Evolutionary conservation across 805 yeast species (phyloP).

Genomic region (Sugiyamaella boreocaroliniensis): DNA sequence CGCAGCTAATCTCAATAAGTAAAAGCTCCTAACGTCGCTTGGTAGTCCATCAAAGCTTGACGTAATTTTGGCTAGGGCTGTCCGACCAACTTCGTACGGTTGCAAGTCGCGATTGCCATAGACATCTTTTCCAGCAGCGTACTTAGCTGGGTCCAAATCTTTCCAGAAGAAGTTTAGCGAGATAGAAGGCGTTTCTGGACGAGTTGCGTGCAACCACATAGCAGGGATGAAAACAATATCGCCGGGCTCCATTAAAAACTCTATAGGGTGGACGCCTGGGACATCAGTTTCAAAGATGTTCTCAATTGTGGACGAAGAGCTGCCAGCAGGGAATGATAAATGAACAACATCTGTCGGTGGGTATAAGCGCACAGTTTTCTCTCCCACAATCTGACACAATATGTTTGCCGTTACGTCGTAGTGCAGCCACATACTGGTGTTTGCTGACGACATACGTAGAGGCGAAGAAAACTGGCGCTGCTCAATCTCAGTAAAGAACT

Average conservation of each 20-base stretch:
- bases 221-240: slow-evolving; percentile 35
- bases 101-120: slow-evolving; percentile 34
- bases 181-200: slow-evolving; percentile 28
- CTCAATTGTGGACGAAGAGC: slow-evolving; percentile 30
- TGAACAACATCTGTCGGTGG: slow-evolving; percentile 31
- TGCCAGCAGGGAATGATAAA: slow-evolving; percentile 29
- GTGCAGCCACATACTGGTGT: slow-evolving; percentile 33
- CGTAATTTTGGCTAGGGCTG: slow-evolving; percentile 20
- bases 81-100: slow-evolving; percentile 31
- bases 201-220: slow-evolving; percentile 36
- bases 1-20: slow-evolving; percentile 26
- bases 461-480: slow-evolving; percentile 30
- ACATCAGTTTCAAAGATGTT: slow-evolving; percentile 25
- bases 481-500: slow-evolving; percentile 16
- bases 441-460: slow-evolving; percentile 30
- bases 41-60: slow-evolving; percentile 25
- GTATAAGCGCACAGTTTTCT: slow-evolving; percentile 30
- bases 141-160: slow-evolving; percentile 23
- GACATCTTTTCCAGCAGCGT: slow-evolving; percentile 32
- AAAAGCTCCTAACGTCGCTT: slow-evolving; percentile 26
- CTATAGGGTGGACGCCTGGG: slow-evolving; percentile 24
- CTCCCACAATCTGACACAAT: slow-evolving; percentile 32
- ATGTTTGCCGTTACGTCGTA: slow-evolving; percentile 35
- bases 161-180: slow-evolving; percentile 34
- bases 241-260: slow-evolving; percentile 31